Evolutionary conservation across 371 early-diverging fungal species (phyloP), one percentile per base, ranked within the genome.

Genomic region (Actinomucor elegans): DNA sequence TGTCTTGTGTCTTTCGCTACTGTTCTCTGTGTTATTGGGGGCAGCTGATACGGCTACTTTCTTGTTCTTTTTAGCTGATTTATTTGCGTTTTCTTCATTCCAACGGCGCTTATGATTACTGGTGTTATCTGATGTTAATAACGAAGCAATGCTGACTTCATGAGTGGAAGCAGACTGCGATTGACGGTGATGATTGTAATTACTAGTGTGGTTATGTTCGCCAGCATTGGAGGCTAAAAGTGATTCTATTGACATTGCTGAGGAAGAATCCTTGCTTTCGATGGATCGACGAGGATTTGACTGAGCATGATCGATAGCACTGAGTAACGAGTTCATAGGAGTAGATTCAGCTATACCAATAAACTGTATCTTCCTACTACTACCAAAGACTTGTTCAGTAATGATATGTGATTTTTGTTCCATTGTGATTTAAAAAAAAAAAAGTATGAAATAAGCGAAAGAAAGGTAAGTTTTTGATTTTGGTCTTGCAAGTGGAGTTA

Each of bases 321-420:
- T 50, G 45, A 61, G 28, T 14, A 61, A 29, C 44, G 61, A 51
- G 36, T 56, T 38, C 57, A 62, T 45, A 29, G 57, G 55, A 34
- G 48, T 20, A 37, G 38, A 10, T n/a, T 51, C 32, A 11, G 54
- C 27, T 24, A 69, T 29, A n/a, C 67, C 69, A 49, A 75, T 69
- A 26, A 75, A 65, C 36, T 72, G 72, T 14, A 76, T 56, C 29
- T 59, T 65, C 64, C 66, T 59, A 52, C 73, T 73, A 21, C 67
- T 68, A 17, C 77, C 77, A 42, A 66, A 76, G 5, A 68, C 66
- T 51, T 68, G 68, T 40, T 71, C 65, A 26, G 73, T 67, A 24
- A 73, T 61, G n/a, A 76, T 60, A 40, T 59, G 77, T 21, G 77
- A 65, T 43, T 55, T 48, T 21, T 54, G 49, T 45, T 60, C 60